Conservation (phyloP, 2,329 filamentous ascomycete genomes). For the Diplodia scrobiculata region DNA sequence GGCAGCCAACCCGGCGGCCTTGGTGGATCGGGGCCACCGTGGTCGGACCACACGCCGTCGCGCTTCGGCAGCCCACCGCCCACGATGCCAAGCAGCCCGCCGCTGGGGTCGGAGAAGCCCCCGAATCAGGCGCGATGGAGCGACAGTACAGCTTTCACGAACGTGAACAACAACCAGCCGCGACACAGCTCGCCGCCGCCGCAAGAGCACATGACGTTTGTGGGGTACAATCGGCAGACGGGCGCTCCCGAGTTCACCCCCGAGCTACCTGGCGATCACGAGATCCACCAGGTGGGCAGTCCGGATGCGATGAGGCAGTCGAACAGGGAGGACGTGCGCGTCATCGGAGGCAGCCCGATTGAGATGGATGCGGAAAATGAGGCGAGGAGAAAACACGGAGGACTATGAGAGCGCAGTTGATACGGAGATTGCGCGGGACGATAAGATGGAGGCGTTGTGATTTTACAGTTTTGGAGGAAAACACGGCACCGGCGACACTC, state of each 20-base stretch:
- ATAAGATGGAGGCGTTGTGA: background rate
- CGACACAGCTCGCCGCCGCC: slow-evolving; percentile 5
- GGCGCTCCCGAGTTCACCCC: slow-evolving; percentile 30
- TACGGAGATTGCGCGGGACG: background rate
- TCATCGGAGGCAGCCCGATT: background rate
- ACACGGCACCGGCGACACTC: slow-evolving; percentile 8
- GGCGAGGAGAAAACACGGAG: background rate
- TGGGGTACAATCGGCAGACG: slow-evolving; percentile 31
- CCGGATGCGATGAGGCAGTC: background rate
- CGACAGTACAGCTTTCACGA: slow-evolving; percentile 23
- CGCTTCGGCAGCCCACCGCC: slow-evolving; percentile 23
- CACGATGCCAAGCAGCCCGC: background rate
- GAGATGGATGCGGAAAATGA: slow-evolving; percentile 7
- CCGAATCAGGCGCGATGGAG: slow-evolving; percentile 19
- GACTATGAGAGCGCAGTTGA: background rate
- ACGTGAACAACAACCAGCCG: background rate
- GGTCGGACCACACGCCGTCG: slow-evolving; percentile 15
- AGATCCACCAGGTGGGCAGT: slow-evolving; percentile 8
- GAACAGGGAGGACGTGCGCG: background rate
- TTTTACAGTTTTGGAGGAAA: background rate
- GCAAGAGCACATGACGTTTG: slow-evolving; percentile 25
- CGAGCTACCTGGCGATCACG: slow-evolving; percentile 24
- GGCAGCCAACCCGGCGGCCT: background rate
- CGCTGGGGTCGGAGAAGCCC: slow-evolving; percentile 13
- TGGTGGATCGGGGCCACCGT: background rate